Evolutionary conservation across 176 grass and related monocot genomes (phyloP).

Genomic region (Luzula sylvatica): DNA sequence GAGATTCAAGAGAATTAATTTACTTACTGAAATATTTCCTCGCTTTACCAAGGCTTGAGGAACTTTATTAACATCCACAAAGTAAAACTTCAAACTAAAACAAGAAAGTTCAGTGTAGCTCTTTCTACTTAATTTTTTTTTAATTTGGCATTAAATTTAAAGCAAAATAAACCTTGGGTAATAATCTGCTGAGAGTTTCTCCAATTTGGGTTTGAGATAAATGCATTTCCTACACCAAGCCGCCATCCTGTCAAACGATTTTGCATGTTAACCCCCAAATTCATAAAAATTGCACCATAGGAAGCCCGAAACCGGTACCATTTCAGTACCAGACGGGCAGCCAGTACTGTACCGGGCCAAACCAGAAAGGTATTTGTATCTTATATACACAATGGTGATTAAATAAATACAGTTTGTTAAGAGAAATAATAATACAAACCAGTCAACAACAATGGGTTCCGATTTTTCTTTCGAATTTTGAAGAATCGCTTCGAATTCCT

Average conservation of each 20-base stretch:
- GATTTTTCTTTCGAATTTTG: conserved; percentile 37
- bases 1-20: not conserved
- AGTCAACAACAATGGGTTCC: conserved; percentile 63
- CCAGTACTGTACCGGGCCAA: not conserved
- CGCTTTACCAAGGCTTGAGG: conserved; percentile 67
- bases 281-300: not conserved
- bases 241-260: conserved; percentile 59
- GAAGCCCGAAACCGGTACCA: not conserved
- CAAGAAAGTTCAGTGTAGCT: not conserved
- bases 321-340: not conserved
- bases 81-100: conserved; percentile 62
- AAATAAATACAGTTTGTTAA: not conserved
- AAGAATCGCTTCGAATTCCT: conserved; percentile 62
- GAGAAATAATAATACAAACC: conserved; percentile 27
- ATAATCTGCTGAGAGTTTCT: conserved; percentile 81
- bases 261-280: not conserved
- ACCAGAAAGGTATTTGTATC: not conserved
- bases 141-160: no score
- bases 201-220: conserved; percentile 81
- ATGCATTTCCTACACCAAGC: conserved; percentile 95
- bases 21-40: conserved; percentile 88
- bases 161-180: conserved; percentile 44
- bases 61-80: conserved; percentile 89
- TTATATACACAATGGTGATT: not conserved
- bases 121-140: conserved; percentile 3